These are phyloP conservation scores for Orychophragmus violaceus DNA, from an alignment of 345 rosid species.

Conservation along the genomic window DNA sequence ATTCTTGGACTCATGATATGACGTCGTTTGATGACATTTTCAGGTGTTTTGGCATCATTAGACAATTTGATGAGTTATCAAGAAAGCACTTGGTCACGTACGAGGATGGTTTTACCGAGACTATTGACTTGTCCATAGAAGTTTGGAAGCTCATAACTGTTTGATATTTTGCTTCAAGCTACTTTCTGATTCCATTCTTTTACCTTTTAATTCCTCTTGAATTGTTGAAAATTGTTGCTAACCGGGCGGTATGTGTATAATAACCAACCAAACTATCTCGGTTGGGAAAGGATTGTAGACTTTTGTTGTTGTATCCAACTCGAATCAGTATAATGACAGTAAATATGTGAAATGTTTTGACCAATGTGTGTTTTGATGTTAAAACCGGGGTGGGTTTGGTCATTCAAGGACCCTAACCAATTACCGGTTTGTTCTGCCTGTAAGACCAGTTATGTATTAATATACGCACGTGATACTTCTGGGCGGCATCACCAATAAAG, in stretches of 20 bases:
- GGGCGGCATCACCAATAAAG: no score
- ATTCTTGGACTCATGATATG: background rate
- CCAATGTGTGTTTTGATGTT: background rate
- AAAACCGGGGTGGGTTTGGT: background rate
- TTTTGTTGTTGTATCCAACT: slow-evolving; percentile 1
- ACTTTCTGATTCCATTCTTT: background rate
- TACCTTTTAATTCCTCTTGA: background rate
- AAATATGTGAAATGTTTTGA: background rate
- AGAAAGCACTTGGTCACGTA: slow-evolving; percentile 61
- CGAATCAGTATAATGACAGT: background rate
- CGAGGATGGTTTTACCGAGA: slow-evolving; percentile 62
- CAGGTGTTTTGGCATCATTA: slow-evolving; percentile 69
- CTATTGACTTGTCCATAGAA: slow-evolving; percentile 60
- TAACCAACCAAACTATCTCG: background rate
- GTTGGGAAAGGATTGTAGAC: background rate
- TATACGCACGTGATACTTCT: slow-evolving; percentile 18
- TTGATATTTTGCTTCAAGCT: slow-evolving; percentile 19
- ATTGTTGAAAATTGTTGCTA: background rate
- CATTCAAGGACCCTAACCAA: background rate
- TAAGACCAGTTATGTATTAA: background rate
- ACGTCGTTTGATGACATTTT: background rate
- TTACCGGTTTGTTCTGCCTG: slow-evolving; percentile 7
- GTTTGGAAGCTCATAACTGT: slow-evolving; percentile 53
- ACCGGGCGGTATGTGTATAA: background rate
- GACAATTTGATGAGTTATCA: slow-evolving; percentile 51